Percentiles rank a stretch among this genome's conserved stretches.
Conservation (phyloP, 768 basidiomycete species). For the Auricularia cornea region DNA sequence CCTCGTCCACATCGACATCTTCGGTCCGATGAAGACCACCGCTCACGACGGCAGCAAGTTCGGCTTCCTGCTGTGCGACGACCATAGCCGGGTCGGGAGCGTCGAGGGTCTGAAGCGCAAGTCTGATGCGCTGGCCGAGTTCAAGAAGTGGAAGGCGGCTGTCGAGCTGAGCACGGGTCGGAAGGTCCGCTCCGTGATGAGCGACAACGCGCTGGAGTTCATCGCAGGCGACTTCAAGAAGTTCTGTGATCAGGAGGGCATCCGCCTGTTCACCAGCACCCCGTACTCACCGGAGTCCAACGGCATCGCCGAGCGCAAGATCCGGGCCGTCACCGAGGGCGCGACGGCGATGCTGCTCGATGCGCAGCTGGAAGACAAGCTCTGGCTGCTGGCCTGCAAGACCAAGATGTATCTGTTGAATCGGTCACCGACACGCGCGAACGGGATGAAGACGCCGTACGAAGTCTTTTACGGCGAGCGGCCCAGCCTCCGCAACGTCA, state of each 20-base stretch:
- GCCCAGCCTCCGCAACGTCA: conserved; percentile 8
- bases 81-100: not conserved
- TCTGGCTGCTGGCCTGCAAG: no score
- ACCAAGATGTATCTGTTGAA: no score
- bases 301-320: no score
- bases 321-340: no score
- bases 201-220: conserved; percentile 12
- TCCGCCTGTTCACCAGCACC: no score
- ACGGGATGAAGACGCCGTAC: no score
- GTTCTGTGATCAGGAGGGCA: no score
- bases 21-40: not conserved
- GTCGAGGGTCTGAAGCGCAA: not conserved
- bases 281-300: no score
- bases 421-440: no score
- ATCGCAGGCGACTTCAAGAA: conserved; percentile 4
- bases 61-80: not conserved
- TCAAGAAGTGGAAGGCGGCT: conserved; percentile 6
- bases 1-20: not conserved
- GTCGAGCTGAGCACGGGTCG: conserved; percentile 5
- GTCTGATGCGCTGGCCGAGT: conserved; percentile 1
- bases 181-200: conserved; percentile 3
- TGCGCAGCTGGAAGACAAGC: no score
- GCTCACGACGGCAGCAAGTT: not conserved
- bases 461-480: conserved; percentile 5
- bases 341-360: no score